These are phyloP conservation scores for Cercospora sesami DNA, from an alignment of 2,329 filamentous ascomycete genomes.

Conservation along the genomic window DNA sequence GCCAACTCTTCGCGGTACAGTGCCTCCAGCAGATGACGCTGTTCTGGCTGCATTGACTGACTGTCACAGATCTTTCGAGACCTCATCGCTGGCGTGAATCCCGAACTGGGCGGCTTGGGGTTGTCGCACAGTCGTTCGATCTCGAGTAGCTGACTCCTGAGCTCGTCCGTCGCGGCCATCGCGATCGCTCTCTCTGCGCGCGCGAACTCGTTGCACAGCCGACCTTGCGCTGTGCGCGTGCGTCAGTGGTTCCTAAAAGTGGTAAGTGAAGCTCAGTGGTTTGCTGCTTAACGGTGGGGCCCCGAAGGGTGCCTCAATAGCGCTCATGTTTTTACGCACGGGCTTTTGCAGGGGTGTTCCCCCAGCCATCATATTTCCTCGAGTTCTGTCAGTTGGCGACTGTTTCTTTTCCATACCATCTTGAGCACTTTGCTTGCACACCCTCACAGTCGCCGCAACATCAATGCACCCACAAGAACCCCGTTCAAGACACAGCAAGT, in stretches of 20 bases:
- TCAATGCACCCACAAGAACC: neutral
- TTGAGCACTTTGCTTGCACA: neutral
- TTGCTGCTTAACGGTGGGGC: slow-evolving; percentile 12
- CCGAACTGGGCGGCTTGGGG: neutral
- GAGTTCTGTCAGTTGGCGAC: neutral
- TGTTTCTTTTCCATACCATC: neutral
- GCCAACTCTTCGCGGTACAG: slow-evolving; percentile 1
- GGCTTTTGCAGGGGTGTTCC: neutral
- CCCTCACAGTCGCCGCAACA: neutral
- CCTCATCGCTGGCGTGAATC: neutral
- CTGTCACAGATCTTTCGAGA: neutral
- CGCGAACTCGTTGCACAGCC: neutral
- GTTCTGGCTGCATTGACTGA: neutral
- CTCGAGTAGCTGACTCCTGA: neutral
- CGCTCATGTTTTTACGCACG: slow-evolving; percentile 13
- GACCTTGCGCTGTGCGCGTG: neutral
- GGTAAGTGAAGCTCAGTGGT: slow-evolving; percentile 8
- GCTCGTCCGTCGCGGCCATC: neutral
- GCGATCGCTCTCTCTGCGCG: neutral
- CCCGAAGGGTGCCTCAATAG: slow-evolving; percentile 1
- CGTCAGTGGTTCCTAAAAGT: neutral
- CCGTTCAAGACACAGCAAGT: slow-evolving; percentile 16
- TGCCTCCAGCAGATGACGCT: neutral
- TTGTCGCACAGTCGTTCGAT: neutral
- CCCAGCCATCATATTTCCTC: slow-evolving; percentile 14